Conservation (phyloP, 2,329 filamentous ascomycete genomes). For the Hypoxylon sp. region DNA sequence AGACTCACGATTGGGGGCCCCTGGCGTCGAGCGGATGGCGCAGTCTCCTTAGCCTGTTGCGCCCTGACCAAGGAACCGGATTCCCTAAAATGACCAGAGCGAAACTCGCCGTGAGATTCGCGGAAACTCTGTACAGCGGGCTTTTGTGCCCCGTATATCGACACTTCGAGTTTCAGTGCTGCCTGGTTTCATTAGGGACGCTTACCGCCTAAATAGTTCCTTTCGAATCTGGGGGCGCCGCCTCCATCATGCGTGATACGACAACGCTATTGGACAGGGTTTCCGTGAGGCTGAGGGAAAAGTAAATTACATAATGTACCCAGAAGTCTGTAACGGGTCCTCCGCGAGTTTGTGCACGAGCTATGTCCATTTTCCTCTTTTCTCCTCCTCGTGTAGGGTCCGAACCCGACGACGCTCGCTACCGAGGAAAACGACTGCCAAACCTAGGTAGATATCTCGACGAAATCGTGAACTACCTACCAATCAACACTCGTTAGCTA, state of each 20-base stretch:
- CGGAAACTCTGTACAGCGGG: neutral
- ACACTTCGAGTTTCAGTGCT: conserved; percentile 2
- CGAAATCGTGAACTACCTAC: conserved; percentile 2
- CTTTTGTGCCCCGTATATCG: neutral
- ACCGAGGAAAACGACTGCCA: conserved; percentile 8
- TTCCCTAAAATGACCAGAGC: conserved; percentile 15
- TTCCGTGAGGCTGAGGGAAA: conserved; percentile 25
- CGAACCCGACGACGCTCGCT: conserved; percentile 1
- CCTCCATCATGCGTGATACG: conserved; percentile 22
- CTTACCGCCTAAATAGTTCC: conserved; percentile 9
- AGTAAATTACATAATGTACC: conserved; percentile 33
- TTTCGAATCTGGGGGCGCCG: conserved; percentile 20
- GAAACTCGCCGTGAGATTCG: conserved; percentile 14
- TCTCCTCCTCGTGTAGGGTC: neutral
- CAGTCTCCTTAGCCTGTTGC: conserved; percentile 8
- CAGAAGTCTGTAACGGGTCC: conserved; percentile 9
- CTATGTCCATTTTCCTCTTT: conserved; percentile 8
- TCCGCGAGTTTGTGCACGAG: conserved; percentile 9
- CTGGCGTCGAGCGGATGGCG: conserved; percentile 15
- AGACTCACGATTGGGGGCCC: neutral
- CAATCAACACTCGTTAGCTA: neutral
- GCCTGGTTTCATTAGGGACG: conserved; percentile 1
- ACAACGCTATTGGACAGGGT: conserved; percentile 16
- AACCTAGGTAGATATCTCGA: neutral
- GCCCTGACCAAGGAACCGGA: conserved; percentile 25